Evolutionary conservation across 108 stramenopile genomes (phyloP).

Genomic region (Nitzschia sp.): DNA sequence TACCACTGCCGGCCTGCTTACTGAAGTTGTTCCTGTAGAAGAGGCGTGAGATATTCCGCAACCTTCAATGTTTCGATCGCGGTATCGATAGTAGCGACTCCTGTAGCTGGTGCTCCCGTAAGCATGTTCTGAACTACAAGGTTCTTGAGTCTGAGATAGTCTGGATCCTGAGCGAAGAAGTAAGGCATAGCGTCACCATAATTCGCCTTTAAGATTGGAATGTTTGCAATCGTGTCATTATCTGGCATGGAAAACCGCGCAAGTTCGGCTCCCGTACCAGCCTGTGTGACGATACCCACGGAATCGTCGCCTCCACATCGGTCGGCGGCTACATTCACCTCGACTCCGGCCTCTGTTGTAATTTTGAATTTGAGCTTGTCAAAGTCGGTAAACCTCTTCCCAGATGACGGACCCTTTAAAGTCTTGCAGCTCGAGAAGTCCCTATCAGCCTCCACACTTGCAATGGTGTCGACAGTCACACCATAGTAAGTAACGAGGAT

Average conservation of each 20-base stretch:
- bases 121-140: constrained; percentile 47
- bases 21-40: constrained; percentile 68
- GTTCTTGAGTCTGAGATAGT: constrained; percentile 76
- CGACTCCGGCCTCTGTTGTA: constrained; percentile 53
- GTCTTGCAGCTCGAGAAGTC: constrained; percentile 69
- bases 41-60: constrained; percentile 79
- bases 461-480: constrained; percentile 74
- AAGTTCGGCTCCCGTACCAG: constrained; percentile 50
- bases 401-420: constrained; percentile 63
- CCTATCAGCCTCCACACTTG: constrained; percentile 64
- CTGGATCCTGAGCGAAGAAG: constrained; percentile 82
- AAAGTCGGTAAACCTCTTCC: constrained; percentile 73
- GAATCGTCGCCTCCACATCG: constrained; percentile 86
- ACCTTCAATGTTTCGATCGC: constrained; percentile 80
- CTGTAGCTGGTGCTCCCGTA: constrained; percentile 46
- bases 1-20: no score
- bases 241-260: constrained; percentile 68
- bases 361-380: constrained; percentile 68
- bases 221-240: constrained; percentile 49
- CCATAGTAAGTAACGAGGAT: constrained; percentile 76
- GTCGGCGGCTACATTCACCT: constrained; percentile 77
- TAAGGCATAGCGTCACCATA: constrained; percentile 82
- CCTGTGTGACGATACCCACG: constrained; percentile 63
- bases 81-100: constrained; percentile 79
- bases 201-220: constrained; percentile 40